These are phyloP conservation scores for Entophlyctis luteolus DNA, from an alignment of 192 early-diverging fungal species.

Conservation along the genomic window DNA sequence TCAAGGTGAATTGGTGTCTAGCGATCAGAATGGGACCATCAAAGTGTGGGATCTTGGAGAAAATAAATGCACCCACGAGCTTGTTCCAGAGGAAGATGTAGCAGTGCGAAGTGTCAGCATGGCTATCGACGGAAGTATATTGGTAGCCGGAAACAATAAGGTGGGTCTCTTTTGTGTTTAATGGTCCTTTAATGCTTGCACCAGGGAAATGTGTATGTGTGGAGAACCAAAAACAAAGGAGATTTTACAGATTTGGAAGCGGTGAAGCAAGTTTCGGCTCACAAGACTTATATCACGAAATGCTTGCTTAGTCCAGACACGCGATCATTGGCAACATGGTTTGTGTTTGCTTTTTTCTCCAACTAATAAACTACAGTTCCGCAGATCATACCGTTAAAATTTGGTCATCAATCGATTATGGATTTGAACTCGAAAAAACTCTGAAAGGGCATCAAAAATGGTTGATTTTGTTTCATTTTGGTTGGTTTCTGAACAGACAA, in stretches of 20 bases:
- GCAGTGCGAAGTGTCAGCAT: constrained; percentile 78
- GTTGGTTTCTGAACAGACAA: background rate
- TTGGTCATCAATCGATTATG: constrained; percentile 54
- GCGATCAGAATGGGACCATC: constrained; percentile 55
- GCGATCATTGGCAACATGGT: constrained; percentile 46
- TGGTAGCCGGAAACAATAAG: constrained; percentile 86
- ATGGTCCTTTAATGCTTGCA: background rate
- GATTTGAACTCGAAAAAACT: constrained; percentile 68
- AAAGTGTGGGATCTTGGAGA: constrained; percentile 61
- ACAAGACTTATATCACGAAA: constrained; percentile 78
- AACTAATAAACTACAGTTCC: constrained; percentile 41
- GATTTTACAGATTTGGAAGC: constrained; percentile 61
- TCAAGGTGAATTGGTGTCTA: constrained; percentile 59
- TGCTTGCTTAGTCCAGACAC: constrained; percentile 80
- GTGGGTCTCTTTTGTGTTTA: constrained; percentile 27
- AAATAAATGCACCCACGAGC: constrained; percentile 55
- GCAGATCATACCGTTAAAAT: constrained; percentile 85
- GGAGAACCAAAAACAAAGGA: constrained; percentile 45
- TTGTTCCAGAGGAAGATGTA: constrained; percentile 73
- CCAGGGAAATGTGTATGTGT: constrained; percentile 65
- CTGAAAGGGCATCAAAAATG: constrained; percentile 79
- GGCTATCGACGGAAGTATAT: constrained; percentile 71
- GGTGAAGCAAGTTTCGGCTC: constrained; percentile 67
- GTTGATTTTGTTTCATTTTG: background rate
- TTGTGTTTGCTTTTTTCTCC: background rate